Percentiles rank a stretch among this genome's conserved stretches.
Evolutionary conservation across 257 asterid species (phyloP).

Genomic region (Ajuga chamaepitys): DNA sequence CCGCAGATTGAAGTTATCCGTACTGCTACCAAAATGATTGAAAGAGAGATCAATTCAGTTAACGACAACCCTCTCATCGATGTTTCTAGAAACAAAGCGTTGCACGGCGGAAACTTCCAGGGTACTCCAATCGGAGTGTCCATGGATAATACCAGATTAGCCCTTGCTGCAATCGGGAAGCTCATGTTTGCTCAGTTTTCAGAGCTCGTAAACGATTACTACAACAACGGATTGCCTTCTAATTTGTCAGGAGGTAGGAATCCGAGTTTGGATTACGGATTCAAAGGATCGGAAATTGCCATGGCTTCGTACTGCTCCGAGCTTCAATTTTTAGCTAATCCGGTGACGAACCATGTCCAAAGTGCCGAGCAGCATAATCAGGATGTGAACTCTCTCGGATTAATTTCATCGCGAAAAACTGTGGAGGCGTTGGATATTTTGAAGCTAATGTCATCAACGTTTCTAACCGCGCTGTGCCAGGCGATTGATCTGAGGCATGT

Average conservation of each 20-base stretch:
- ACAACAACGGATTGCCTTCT: conserved; percentile 54
- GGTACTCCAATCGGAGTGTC: conserved; percentile 53
- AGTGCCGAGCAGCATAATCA: conserved; percentile 63
- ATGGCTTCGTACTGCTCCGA: conserved; percentile 55
- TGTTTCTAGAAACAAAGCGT: conserved; percentile 47
- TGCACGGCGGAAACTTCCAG: conserved; percentile 58
- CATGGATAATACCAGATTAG: conserved; percentile 44
- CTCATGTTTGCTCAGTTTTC: conserved; percentile 50
- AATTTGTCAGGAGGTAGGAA: conserved; percentile 51
- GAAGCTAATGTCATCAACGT: conserved; percentile 44
- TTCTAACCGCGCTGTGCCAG: conserved; percentile 40
- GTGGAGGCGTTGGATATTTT: conserved; percentile 44
- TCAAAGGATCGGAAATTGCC: conserved; percentile 48
- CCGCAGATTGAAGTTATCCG: conserved; percentile 52
- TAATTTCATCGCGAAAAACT: conserved; percentile 49
- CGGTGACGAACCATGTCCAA: conserved; percentile 53
- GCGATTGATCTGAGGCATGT: conserved; percentile 45
- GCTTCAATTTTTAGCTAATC: conserved; percentile 50
- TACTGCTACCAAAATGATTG: conserved; percentile 42
- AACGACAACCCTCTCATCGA: conserved; percentile 54
- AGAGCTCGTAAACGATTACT: conserved; percentile 46
- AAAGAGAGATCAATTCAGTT: conserved; percentile 49
- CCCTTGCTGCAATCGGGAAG: conserved; percentile 39
- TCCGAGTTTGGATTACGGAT: conserved; percentile 52
- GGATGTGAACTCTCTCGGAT: conserved; percentile 50